Evolutionary conservation across 208 protist species (phyloP).

Genomic region (Vickermania ingenoplastis): DNA sequence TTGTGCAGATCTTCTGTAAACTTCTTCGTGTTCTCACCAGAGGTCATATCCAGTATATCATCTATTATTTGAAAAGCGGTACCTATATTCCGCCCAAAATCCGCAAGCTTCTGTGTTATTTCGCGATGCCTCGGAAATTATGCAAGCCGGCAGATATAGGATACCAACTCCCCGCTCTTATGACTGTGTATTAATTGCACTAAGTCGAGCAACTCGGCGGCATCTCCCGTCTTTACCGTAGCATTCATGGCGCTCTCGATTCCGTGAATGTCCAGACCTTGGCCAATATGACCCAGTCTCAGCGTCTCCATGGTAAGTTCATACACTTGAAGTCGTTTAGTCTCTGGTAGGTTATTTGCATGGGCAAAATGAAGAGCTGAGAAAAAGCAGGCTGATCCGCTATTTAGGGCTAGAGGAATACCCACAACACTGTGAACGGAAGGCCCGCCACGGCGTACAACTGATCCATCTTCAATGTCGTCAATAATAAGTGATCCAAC

Average conservation of each 20-base stretch:
- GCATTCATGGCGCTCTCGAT: constrained; percentile 41
- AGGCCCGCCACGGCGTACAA: constrained; percentile 39
- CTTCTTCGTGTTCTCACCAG: constrained; percentile 28
- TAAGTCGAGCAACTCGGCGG: constrained; percentile 19
- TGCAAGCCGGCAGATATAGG: constrained; percentile 34
- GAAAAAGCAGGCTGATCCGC: constrained; percentile 64
- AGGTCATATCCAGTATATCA: constrained; percentile 42
- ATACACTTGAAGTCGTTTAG: constrained; percentile 33
- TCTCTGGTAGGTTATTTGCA: constrained; percentile 21
- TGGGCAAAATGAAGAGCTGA: constrained; percentile 30
- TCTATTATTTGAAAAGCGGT: constrained; percentile 65
- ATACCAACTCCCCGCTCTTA: constrained; percentile 40
- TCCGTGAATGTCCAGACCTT: constrained; percentile 59
- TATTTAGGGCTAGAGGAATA: constrained; percentile 46
- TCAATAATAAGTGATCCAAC: constrained; percentile 69
- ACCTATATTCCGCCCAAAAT: constrained; percentile 33
- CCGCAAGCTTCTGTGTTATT: constrained; percentile 19
- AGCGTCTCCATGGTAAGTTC: constrained; percentile 52
- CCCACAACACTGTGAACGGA: constrained; percentile 48
- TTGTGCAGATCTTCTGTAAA: constrained; percentile 32
- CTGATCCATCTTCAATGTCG: constrained; percentile 63
- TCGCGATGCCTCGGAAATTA: constrained; percentile 27
- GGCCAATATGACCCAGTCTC: constrained; percentile 42
- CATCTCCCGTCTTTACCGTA: constrained; percentile 27
- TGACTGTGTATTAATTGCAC: constrained; percentile 37